These are phyloP conservation scores for Meyerozyma guilliermondii DNA, from an alignment of 1,139 yeast species.

Conservation along the genomic window DNA sequence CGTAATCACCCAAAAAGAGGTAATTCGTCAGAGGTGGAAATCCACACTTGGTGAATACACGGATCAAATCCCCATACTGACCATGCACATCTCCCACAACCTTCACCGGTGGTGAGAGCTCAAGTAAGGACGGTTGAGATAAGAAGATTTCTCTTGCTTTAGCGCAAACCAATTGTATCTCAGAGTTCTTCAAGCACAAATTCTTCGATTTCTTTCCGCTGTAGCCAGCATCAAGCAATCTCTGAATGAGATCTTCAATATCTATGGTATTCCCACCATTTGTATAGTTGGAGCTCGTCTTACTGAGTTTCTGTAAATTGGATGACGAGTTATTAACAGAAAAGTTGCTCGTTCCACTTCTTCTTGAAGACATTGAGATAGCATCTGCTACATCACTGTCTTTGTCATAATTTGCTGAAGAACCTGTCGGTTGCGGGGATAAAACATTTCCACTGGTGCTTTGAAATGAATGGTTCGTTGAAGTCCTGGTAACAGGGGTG, in stretches of 20 bases:
- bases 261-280: conserved; percentile 43
- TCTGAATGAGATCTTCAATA: conserved; percentile 83
- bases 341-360: conserved; percentile 8
- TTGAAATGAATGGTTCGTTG: conserved; percentile 31
- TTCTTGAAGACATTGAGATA: conserved; percentile 10
- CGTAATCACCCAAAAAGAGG: conserved; percentile 90
- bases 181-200: conserved; percentile 82
- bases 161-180: conserved; percentile 80
- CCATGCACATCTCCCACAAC: conserved; percentile 98
- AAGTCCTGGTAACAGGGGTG: conserved; percentile 22
- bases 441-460: conserved; percentile 16
- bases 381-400: conserved; percentile 12
- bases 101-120: conserved; percentile 91
- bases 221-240: conserved; percentile 91
- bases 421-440: conserved; percentile 22
- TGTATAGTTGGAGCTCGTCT: conserved; percentile 7
- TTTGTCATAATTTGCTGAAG: conserved; percentile 5
- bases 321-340: conserved; percentile 3
- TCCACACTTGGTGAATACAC: conserved; percentile 93
- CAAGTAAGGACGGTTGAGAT: conserved; percentile 83
- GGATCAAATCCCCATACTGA: conserved; percentile 84
- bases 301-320: conserved; percentile 3
- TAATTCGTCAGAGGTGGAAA: conserved; percentile 96
- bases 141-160: conserved; percentile 84
- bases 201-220: conserved; percentile 87